phyloP scores from a whole-genome alignment of 148 eudicot genomes.

The Dianthus caryophyllus region DNA sequence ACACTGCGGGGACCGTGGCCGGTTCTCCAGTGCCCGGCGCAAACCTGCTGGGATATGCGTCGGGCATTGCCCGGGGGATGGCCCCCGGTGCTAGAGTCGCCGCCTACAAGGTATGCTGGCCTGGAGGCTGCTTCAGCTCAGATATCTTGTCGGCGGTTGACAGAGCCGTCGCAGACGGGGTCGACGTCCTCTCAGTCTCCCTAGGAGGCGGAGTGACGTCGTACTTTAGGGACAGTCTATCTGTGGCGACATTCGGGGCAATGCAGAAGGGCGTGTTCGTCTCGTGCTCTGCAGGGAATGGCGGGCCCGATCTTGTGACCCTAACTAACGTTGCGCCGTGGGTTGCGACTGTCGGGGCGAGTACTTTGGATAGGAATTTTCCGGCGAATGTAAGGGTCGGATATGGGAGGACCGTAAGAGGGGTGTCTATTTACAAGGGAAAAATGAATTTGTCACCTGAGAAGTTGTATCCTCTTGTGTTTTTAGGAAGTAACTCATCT shows the following conservation, averaged over 20 bases:
- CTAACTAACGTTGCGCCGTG: slow-evolving; percentile 90
- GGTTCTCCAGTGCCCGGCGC: slow-evolving; percentile 73
- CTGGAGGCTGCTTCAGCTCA: slow-evolving; percentile 90
- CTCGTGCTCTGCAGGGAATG: slow-evolving; percentile 87
- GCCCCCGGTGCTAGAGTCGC: slow-evolving; percentile 68
- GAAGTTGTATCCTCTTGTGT: slow-evolving; percentile 58
- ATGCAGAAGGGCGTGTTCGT: slow-evolving; percentile 86
- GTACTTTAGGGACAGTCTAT: slow-evolving; percentile 61
- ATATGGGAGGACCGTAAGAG: slow-evolving; percentile 36
- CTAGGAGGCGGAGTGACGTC: slow-evolving; percentile 90
- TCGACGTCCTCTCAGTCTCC: slow-evolving; percentile 74
- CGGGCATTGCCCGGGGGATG: slow-evolving; percentile 88
- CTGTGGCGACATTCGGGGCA: slow-evolving; percentile 79
- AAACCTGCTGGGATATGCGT: slow-evolving; percentile 70
- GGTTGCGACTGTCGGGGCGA: slow-evolving; percentile 87
- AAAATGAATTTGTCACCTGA: slow-evolving; percentile 29
- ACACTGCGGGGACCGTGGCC: slow-evolving; percentile 82
- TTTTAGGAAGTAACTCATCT: slow-evolving; percentile 51
- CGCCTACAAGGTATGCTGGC: slow-evolving; percentile 94
- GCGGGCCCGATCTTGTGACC: slow-evolving; percentile 79
- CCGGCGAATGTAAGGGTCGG: slow-evolving; percentile 68
- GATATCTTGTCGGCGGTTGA: slow-evolving; percentile 88
- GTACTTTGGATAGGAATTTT: slow-evolving; percentile 88
- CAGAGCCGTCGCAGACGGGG: slow-evolving; percentile 73
- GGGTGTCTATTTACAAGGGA: slow-evolving; percentile 76